phyloP scores from a whole-genome alignment of 768 basidiomycete genomes.

The Pholiota microspora region DNA sequence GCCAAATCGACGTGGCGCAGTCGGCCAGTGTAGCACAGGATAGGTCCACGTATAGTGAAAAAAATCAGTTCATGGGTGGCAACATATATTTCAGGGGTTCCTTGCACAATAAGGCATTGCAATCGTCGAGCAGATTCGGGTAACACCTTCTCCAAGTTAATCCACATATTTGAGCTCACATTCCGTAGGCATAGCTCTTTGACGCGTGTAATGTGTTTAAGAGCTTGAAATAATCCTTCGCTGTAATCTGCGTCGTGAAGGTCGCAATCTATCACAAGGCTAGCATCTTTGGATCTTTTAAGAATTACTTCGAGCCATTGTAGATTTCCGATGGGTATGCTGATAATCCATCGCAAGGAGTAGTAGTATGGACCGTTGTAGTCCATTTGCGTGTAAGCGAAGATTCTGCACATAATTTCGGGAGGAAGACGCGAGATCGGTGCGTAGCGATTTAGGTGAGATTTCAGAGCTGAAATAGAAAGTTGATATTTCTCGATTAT shows the following conservation, averaged over 20 bases:
- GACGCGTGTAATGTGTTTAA: neutral
- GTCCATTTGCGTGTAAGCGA: constrained; percentile 25
- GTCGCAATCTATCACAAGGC: constrained; percentile 27
- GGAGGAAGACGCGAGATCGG: constrained; percentile 39
- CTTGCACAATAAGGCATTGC: neutral
- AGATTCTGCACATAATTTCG: constrained; percentile 40
- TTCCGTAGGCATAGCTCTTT: neutral
- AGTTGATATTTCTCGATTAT: constrained; percentile 32
- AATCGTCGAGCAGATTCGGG: neutral
- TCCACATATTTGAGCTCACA: neutral
- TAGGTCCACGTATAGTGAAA: neutral
- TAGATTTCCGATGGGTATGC: constrained; percentile 25
- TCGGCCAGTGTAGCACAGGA: constrained; percentile 5
- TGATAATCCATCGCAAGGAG: constrained; percentile 32
- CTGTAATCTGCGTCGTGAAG: constrained; percentile 10
- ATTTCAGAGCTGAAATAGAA: constrained; percentile 31
- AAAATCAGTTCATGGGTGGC: too few relatives aligned
- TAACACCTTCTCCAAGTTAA: neutral
- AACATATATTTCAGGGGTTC: neutral
- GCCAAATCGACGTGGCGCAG: constrained; percentile 35
- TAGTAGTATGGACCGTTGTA: constrained; percentile 2
- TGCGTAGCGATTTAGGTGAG: constrained; percentile 34
- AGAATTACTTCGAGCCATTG: constrained; percentile 42
- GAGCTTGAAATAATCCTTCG: neutral
- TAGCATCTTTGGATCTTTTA: constrained; percentile 40